Conservation (phyloP, 2,329 filamentous ascomycete genomes). For the Fusarium xylarioides region DNA sequence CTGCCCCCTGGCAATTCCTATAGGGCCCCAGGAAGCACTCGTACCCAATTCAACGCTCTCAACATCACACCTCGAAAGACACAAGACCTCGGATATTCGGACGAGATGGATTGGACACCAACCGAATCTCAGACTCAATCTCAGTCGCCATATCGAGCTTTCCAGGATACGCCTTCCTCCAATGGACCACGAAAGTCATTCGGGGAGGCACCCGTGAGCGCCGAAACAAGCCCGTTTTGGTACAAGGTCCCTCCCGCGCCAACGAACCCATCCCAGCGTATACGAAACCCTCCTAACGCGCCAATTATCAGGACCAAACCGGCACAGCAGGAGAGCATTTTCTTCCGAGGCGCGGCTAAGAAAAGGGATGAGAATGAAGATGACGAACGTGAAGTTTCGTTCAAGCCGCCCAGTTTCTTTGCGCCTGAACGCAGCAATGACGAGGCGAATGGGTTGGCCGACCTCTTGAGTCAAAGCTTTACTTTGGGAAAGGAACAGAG, state of each 20-base stretch:
- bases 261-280: slow-evolving; percentile 68
- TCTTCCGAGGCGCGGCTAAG: slow-evolving; percentile 54
- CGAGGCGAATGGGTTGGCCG: slow-evolving; percentile 55
- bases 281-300: slow-evolving; percentile 69
- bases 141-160: slow-evolving; percentile 57
- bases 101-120: slow-evolving; percentile 80
- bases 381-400: slow-evolving; percentile 50
- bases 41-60: slow-evolving; percentile 18
- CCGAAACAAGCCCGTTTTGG: slow-evolving; percentile 67
- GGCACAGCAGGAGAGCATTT: slow-evolving; percentile 57
- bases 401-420: slow-evolving; percentile 70
- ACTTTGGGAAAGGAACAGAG: slow-evolving; percentile 48
- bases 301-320: slow-evolving; percentile 60
- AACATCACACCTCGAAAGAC: slow-evolving; percentile 26
- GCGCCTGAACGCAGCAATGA: slow-evolving; percentile 55
- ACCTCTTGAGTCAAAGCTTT: slow-evolving; percentile 57
- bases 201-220: slow-evolving; percentile 55
- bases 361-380: slow-evolving; percentile 2
- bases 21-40: slow-evolving; percentile 10
- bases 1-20: slow-evolving; percentile 27
- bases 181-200: slow-evolving; percentile 55
- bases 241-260: slow-evolving; percentile 76
- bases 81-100: slow-evolving; percentile 51
- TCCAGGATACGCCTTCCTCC: slow-evolving; percentile 56
- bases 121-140: slow-evolving; percentile 57